Conservation (phyloP, 202 grass and related monocot species). For the Setaria viridis region DNA sequence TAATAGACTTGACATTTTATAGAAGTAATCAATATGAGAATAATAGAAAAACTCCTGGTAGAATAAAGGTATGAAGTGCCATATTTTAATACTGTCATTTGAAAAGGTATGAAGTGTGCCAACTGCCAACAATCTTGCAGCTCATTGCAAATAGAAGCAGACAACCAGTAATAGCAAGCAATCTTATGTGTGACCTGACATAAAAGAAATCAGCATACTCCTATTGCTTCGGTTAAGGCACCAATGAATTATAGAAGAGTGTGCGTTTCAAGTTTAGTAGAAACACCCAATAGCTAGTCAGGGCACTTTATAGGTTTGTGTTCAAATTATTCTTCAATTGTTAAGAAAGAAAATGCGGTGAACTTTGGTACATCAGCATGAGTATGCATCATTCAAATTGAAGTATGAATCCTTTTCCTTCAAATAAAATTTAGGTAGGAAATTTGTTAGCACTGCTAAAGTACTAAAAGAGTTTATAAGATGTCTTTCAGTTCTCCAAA, state of each 20-base stretch:
- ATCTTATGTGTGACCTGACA: not conserved
- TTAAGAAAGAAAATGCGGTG: slow-evolving; percentile 11
- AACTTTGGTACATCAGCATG: not conserved
- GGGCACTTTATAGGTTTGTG: too few species aligned
- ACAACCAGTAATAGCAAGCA: not conserved
- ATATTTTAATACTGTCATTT: too few species aligned
- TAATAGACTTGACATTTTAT: too few species aligned
- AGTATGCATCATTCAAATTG: not conserved
- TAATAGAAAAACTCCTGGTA: too few species aligned
- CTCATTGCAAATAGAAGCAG: not conserved
- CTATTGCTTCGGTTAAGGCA: not conserved
- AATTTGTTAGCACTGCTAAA: slow-evolving; percentile 14
- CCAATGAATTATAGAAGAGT: too few species aligned
- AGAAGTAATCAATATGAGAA: too few species aligned
- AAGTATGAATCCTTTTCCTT: not conserved
- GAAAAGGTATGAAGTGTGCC: too few species aligned
- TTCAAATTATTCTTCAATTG: not conserved
- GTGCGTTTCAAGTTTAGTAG: not conserved
- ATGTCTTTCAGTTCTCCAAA: not conserved
- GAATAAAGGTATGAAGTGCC: too few species aligned
- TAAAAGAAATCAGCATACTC: not conserved
- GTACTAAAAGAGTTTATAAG: not conserved
- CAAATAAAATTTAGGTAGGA: not conserved
- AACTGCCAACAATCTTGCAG: not conserved
- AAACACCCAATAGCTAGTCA: not conserved